Evolutionary conservation across 495 filamentous ascomycete species (phyloP), one percentile per base, ranked within the genome.

Genomic region (Bryoglossum gracile): DNA sequence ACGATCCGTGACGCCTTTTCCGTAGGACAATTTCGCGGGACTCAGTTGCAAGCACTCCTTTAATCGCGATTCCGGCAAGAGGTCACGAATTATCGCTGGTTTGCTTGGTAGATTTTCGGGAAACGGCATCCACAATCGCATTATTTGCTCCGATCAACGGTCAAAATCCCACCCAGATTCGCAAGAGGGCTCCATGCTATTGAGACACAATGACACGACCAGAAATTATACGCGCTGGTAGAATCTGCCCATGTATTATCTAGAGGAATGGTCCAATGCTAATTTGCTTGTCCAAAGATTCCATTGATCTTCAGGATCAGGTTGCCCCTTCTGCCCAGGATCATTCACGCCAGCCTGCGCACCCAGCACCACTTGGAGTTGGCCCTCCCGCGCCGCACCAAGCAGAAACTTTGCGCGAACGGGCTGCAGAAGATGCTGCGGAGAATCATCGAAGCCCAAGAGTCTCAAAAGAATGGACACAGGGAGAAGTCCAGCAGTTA

Each of bases 241-340:
- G 3, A 46, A 10, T 33, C 11, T 21, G 8, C 9, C 25, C 13
- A 34, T 0, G 5, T 19, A 6, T 6, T 10, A 17, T 13, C 4
- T 13, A 6, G 4, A 9, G 43, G 28, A 22, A 30, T 32, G 34
- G n/a, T n/a, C n/a, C n/a, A 46, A 28, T 18, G 32, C 48, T 56
- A 35, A 43, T 23, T 34, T 24, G 3, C 41, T 3, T 25, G 54
- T 34, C 38, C 16, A 24, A 57, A 96, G 92, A 99, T 70, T 91
- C 92, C 43, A 81, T 97, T 64, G 92, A 98, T 68, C 83, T 98
- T 5, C 94, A 99, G 71, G 78, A 84, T 65, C 83, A 81, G 58
- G 70, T 83, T 62, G 68, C 84, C 21, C 88, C 88, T 19, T 89
- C 90, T 35, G 85, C 92, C 5, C 76, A 94, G 65, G 87, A 86